Evolutionary conservation across 1,284 basidiomycete species (phyloP).

Genomic region (Ganoderma resinaceum): DNA sequence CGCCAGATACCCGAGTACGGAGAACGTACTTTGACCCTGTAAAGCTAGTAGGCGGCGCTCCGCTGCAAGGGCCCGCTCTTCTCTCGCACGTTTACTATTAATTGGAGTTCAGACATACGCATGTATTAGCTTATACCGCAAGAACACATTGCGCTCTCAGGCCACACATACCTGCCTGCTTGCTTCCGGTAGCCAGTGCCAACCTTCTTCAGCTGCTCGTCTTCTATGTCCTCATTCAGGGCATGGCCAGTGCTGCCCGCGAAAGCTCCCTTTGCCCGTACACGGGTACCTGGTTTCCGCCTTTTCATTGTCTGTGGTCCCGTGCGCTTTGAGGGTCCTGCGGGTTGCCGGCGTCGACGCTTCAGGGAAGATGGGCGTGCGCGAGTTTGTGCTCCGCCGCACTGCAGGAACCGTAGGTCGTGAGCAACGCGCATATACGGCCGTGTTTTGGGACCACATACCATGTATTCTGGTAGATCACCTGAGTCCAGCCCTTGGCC

Average conservation of each 20-base stretch:
- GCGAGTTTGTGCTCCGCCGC: constrained; percentile 79
- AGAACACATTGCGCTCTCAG: neutral
- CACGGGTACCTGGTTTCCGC: constrained; percentile 72
- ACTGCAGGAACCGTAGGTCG: constrained; percentile 49
- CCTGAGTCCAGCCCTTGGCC: constrained; percentile 58
- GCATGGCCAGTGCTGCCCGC: constrained; percentile 55
- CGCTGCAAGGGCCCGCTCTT: constrained; percentile 75
- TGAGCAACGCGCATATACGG: neutral
- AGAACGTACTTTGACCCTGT: constrained; percentile 43
- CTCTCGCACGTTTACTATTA: constrained; percentile 73
- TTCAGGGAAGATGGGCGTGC: constrained; percentile 56
- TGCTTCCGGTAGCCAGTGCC: constrained; percentile 73
- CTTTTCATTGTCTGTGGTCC: constrained; percentile 67
- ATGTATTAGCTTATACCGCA: neutral
- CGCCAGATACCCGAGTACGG: neutral
- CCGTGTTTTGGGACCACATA: constrained; percentile 38
- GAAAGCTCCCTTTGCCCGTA: constrained; percentile 67
- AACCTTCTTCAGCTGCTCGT: constrained; percentile 47
- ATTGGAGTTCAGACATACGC: neutral
- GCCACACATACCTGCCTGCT: constrained; percentile 61
- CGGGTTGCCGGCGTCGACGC: constrained; percentile 48
- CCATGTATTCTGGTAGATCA: constrained; percentile 80
- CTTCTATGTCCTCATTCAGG: constrained; percentile 53
- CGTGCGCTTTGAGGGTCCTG: constrained; percentile 59
- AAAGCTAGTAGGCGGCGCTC: constrained; percentile 63